Base-by-base conservation (phyloP, 805 yeast genomes). In the Candida loeiensis region DNA sequence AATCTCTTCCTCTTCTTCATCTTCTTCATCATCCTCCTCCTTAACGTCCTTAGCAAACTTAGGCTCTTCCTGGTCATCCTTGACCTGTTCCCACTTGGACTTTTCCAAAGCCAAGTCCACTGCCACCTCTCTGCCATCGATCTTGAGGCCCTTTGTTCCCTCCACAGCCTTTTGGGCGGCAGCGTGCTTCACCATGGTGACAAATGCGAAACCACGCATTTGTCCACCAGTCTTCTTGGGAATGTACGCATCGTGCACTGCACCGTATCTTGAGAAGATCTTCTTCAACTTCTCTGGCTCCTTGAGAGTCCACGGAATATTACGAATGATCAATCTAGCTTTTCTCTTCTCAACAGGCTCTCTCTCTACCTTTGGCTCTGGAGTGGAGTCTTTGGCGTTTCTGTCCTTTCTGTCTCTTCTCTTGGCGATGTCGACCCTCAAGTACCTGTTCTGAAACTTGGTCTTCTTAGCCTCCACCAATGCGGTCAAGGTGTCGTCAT, bases 271-370 rank as follows among this genome's bases (percentile, higher is more conserved):
- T 42, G 73, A 64, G 56, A 93, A 93, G 6, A 80, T 55, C 50
- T 80, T 80, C 54, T 76, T 80, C 53, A 93, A 70, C 40, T 77
- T 79, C 4, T 78, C 78, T 4, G 95, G 82, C 45, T 82, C 80
- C 56, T 91, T 79, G 34, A 93, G 81, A 12, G 96, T 82, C 99
- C 99, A 93, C 9, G 99, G 99, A 61, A 93, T 75, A 59, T 93
- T 93, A 56, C 99, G 76, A 27, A 93, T 73, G 50, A 93, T 89
- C 43, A 93, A 68, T 51, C 96, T 79, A 2, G 98, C 90, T 49
- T 83, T 78, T 61, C 95, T 82, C 56, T 83, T 84, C 50, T 82
- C 86, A n/a, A 76, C 72, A 15, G 69, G 71, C 12, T 34, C 45
- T 11, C 32, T 34, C 39, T 39, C 42, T 40, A 15, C 40, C 32